Percentiles rank a stretch among this genome's conserved stretches.
These are phyloP conservation scores for Jaapia argillacea DNA, from an alignment of 768 basidiomycete species.

Conservation along the genomic window DNA sequence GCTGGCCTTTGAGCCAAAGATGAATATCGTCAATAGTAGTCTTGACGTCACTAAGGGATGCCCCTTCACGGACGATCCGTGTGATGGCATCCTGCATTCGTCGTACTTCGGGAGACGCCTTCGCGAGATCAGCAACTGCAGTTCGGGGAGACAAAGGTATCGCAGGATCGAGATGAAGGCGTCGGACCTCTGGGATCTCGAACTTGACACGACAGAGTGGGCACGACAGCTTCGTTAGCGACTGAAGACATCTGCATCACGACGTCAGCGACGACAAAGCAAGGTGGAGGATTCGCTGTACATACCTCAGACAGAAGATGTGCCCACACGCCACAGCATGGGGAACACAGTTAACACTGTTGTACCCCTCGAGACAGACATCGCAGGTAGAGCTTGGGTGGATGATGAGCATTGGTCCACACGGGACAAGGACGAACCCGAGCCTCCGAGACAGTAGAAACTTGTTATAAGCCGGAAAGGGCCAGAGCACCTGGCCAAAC, in stretches of 20 bases:
- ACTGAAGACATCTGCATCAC: constrained; percentile 40
- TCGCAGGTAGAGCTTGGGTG: constrained; percentile 62
- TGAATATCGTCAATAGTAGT: constrained; percentile 41
- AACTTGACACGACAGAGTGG: constrained; percentile 57
- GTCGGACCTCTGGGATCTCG: constrained; percentile 32
- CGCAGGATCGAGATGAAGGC: constrained; percentile 56
- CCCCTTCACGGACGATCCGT: constrained; percentile 45
- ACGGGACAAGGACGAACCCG: not conserved
- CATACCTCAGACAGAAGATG: constrained; percentile 41
- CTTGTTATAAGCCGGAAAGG: not conserved
- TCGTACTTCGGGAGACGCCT: constrained; percentile 25
- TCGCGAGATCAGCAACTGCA: too few relatives aligned
- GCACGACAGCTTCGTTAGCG: constrained; percentile 38
- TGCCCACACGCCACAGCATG: constrained; percentile 66
- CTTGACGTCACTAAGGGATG: constrained; percentile 37
- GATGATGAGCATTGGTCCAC: constrained; percentile 54
- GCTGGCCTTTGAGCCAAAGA: constrained; percentile 34
- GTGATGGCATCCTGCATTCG: constrained; percentile 45
- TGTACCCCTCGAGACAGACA: constrained; percentile 62
- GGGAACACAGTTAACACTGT: constrained; percentile 40
- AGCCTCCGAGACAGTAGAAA: not conserved
- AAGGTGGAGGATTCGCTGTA: constrained; percentile 1
- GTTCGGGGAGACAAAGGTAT: too few relatives aligned
- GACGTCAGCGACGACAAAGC: constrained; percentile 5
- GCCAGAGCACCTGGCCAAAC: not conserved